Conservation (phyloP, 148 eudicot species). For the Chenopodium quinoa region DNA sequence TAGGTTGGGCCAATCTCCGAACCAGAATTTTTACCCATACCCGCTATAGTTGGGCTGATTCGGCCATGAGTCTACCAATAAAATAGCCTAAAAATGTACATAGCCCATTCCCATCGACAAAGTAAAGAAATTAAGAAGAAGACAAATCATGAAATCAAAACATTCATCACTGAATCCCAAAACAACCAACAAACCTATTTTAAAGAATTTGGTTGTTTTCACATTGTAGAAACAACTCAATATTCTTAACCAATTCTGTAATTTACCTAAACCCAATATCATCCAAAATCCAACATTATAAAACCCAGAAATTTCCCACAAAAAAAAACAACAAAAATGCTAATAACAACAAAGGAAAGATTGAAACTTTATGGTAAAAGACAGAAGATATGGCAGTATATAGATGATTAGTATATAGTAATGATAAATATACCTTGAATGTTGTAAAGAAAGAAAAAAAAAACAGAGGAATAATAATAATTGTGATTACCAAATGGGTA, state of each 20-base stretch:
- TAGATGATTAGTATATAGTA: slow-evolving; percentile 4
- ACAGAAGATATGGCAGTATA: neutral
- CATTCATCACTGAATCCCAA: too few species aligned
- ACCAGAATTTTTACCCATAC: too few species aligned
- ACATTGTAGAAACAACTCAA: slow-evolving; percentile 1
- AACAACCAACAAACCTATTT: neutral
- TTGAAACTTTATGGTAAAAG: neutral
- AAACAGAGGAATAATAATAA: neutral
- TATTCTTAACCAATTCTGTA: neutral
- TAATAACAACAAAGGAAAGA: neutral
- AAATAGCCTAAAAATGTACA: neutral
- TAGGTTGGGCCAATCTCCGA: too few species aligned
- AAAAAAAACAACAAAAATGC: neutral
- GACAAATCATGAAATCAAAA: neutral
- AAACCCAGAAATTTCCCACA: neutral
- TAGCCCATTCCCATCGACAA: neutral
- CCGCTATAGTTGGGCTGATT: neutral
- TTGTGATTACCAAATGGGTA: neutral
- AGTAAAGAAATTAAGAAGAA: neutral
- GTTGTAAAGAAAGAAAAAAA: neutral
- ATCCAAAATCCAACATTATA: neutral
- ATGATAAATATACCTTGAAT: slow-evolving; percentile 9
- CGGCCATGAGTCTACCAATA: neutral
- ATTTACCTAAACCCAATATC: neutral
- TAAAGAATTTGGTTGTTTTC: neutral